These are phyloP conservation scores for Sporothrix humicola DNA, from an alignment of 2,329 filamentous ascomycete genomes.

Conservation along the genomic window DNA sequence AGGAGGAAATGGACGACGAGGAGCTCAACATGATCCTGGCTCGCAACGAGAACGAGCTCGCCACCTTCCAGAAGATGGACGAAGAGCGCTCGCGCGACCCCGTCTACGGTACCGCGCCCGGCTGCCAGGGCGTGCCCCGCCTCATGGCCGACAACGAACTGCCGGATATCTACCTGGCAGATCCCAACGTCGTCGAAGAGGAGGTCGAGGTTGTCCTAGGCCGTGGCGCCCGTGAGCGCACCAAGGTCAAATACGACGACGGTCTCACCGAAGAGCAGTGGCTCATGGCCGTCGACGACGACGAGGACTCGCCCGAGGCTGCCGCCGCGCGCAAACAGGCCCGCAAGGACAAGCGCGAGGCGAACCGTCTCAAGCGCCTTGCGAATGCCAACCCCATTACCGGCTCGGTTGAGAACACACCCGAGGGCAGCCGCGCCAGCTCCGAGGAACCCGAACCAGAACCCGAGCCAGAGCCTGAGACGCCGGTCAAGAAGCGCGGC, in stretches of 20 bases:
- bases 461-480: conserved; percentile 55
- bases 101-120: conserved; percentile 70
- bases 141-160: conserved; percentile 87
- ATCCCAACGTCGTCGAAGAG: conserved; percentile 84
- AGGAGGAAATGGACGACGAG: conserved; percentile 98
- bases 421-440: conserved; percentile 77
- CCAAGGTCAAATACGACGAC: conserved; percentile 93
- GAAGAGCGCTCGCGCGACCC: conserved; percentile 70
- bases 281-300: conserved; percentile 96
- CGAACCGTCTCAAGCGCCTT: conserved; percentile 72
- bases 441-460: conserved; percentile 66
- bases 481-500: conserved; percentile 78
- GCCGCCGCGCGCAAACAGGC: conserved; percentile 90
- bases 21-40: conserved; percentile 95
- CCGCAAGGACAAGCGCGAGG: conserved; percentile 77
- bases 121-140: conserved; percentile 71
- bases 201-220: conserved; percentile 76
- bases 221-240: conserved; percentile 92
- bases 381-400: conserved; percentile 41
- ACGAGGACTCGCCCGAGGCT: conserved; percentile 91
- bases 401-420: conserved; percentile 68
- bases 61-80: conserved; percentile 81
- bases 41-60: conserved; percentile 79
- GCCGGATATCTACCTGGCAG: conserved; percentile 90
- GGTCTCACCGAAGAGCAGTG: conserved; percentile 98